These are phyloP conservation scores for Penicillium sp. DNA, from an alignment of 2,329 filamentous ascomycete genomes.

Conservation along the genomic window DNA sequence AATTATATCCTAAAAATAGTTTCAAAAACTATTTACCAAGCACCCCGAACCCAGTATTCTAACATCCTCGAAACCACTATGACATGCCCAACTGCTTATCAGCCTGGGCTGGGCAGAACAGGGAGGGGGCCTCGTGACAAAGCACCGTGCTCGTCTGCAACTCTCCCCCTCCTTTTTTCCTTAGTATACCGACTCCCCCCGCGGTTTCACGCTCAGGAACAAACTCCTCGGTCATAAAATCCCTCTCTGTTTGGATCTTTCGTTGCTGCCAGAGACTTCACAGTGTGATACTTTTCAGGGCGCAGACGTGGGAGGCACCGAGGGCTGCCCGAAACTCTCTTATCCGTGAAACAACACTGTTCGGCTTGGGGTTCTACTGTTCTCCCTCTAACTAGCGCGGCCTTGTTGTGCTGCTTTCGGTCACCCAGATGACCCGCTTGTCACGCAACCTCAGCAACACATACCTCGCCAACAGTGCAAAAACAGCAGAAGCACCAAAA, in stretches of 20 bases:
- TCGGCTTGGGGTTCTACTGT: neutral
- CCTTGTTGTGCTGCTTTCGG: conserved; percentile 20
- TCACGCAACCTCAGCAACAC: conserved; percentile 21
- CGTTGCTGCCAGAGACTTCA: neutral
- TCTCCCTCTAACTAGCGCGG: conserved; percentile 1
- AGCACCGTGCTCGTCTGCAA: conserved; percentile 1
- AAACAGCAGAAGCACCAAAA: neutral
- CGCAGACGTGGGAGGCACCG: neutral
- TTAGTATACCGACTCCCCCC: conserved; percentile 9
- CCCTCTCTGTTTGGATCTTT: neutral
- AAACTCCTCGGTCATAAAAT: neutral
- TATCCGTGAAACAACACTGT: neutral
- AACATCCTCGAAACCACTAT: neutral
- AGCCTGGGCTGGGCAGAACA: neutral
- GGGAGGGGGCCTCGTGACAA: conserved; percentile 21
- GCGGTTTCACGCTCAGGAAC: conserved; percentile 1
- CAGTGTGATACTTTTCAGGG: neutral
- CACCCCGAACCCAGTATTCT: neutral
- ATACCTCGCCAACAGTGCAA: too few relatives aligned
- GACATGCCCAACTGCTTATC: neutral
- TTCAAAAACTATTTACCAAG: neutral
- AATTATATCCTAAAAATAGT: neutral
- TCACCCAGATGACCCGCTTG: conserved; percentile 22
- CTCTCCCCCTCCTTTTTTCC: conserved; percentile 6
- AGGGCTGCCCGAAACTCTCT: neutral